Conservation (phyloP, 2,329 filamentous ascomycete genomes). For the Beauveria rudraprayagi region DNA sequence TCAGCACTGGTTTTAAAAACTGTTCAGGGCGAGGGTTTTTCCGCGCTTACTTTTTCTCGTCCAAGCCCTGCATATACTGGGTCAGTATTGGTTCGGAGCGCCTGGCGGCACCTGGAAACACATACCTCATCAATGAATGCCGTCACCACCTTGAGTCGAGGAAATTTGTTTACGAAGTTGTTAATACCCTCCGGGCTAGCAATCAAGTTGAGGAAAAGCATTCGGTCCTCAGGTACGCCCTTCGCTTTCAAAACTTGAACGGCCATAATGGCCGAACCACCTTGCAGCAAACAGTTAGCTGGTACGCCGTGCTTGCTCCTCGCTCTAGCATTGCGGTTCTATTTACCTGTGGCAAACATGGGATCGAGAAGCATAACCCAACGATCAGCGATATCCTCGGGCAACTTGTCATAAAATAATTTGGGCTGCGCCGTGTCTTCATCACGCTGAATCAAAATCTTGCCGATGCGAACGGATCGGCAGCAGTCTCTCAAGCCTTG, state of each 20-base stretch:
- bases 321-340: neutral
- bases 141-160: constrained; percentile 83
- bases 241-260: constrained; percentile 85
- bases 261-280: constrained; percentile 93
- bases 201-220: constrained; percentile 93
- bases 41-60: constrained; percentile 82
- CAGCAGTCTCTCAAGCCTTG: constrained; percentile 94
- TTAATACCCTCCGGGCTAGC: constrained; percentile 90
- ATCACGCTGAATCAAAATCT: constrained; percentile 95
- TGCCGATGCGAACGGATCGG: constrained; percentile 93
- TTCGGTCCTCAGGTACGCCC: constrained; percentile 89
- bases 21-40: neutral
- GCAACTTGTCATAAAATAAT: constrained; percentile 96
- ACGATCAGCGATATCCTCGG: constrained; percentile 81
- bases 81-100: constrained; percentile 17
- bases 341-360: constrained; percentile 93
- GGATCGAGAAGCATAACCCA: constrained; percentile 94
- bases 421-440: constrained; percentile 90
- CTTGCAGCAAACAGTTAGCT: constrained; percentile 33
- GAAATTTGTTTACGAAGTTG: constrained; percentile 83
- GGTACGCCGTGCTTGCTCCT: neutral
- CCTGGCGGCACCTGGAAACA: neutral
- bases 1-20: neutral
- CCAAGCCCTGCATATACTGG: constrained; percentile 53
- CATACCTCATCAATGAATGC: constrained; percentile 81